These are phyloP conservation scores for Malassezia brasiliensis DNA, from an alignment of 1,284 basidiomycete genomes.

Conservation along the genomic window DNA sequence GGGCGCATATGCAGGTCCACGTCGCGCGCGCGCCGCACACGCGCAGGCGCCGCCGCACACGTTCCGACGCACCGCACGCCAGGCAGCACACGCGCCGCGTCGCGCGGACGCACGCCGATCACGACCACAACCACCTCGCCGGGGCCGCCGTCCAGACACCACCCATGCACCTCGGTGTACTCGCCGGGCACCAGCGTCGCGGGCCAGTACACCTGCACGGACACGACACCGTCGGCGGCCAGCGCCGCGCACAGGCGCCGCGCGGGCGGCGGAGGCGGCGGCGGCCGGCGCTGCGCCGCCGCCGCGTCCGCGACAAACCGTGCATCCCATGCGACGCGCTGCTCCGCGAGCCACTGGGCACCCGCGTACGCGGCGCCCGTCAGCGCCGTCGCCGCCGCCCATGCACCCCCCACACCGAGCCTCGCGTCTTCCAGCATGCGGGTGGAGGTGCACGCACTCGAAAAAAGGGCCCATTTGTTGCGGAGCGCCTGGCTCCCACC, in stretches of 20 bases:
- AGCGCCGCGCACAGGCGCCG: background rate
- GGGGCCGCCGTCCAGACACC: background rate
- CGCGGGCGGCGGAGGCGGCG: too few relatives aligned
- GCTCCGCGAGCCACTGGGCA: background rate
- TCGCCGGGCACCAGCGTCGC: background rate
- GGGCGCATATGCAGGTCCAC: background rate
- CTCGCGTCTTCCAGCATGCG: background rate
- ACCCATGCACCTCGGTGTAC: background rate
- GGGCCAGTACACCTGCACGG: background rate
- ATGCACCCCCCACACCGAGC: background rate
- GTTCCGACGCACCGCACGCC: background rate
- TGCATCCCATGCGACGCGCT: too few relatives aligned
- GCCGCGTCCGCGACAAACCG: too few relatives aligned
- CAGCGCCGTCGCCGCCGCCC: background rate
- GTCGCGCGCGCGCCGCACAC: background rate
- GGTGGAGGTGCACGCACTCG: background rate
- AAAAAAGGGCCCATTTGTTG: too few relatives aligned
- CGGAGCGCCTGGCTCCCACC: too few relatives aligned
- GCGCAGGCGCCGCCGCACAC: background rate
- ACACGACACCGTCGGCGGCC: background rate
- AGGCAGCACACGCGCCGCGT: background rate
- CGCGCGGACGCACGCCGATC: background rate
- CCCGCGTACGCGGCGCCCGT: background rate
- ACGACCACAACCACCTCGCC: background rate
- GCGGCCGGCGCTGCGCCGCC: too few relatives aligned